phyloP scores from a whole-genome alignment of 1,284 basidiomycete species.

The Blastosporella zonata region DNA sequence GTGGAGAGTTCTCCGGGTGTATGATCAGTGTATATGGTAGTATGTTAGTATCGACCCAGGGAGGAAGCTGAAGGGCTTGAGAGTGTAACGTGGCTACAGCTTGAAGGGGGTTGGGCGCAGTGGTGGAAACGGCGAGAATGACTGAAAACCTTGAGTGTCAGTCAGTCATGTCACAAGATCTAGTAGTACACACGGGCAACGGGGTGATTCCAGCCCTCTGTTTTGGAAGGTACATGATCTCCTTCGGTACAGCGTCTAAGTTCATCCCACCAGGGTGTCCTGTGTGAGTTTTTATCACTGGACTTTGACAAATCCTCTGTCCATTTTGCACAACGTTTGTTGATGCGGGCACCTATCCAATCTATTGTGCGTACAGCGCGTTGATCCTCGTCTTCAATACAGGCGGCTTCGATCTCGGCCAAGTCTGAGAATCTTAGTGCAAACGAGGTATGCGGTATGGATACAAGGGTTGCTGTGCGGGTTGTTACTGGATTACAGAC shows the following conservation, averaged over 20 bases:
- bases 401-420: slow-evolving; percentile 61
- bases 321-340: slow-evolving; percentile 61
- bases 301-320: slow-evolving; percentile 52
- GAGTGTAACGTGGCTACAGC: slow-evolving; percentile 69
- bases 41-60: slow-evolving; percentile 72
- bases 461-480: slow-evolving; percentile 65
- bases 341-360: slow-evolving; percentile 74
- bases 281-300: slow-evolving; percentile 37
- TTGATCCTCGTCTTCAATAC: slow-evolving; percentile 71
- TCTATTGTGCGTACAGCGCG: slow-evolving; percentile 74
- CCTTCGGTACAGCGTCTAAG: slow-evolving; percentile 71
- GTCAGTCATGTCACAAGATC: background rate
- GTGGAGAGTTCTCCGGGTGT: slow-evolving; percentile 63
- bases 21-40: slow-evolving; percentile 73
- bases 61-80: slow-evolving; percentile 60
- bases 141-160: slow-evolving; percentile 39
- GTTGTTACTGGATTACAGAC: slow-evolving; percentile 57
- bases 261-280: slow-evolving; percentile 84
- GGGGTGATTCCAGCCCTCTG: slow-evolving; percentile 82
- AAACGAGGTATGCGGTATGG: slow-evolving; percentile 69
- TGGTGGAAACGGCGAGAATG: slow-evolving; percentile 74
- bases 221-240: slow-evolving; percentile 63
- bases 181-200: slow-evolving; percentile 55
- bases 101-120: slow-evolving; percentile 72
- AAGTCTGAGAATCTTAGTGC: slow-evolving; percentile 74